These are phyloP conservation scores for Tricholoma bakamatsutake DNA, from an alignment of 768 basidiomycete species.

Conservation along the genomic window DNA sequence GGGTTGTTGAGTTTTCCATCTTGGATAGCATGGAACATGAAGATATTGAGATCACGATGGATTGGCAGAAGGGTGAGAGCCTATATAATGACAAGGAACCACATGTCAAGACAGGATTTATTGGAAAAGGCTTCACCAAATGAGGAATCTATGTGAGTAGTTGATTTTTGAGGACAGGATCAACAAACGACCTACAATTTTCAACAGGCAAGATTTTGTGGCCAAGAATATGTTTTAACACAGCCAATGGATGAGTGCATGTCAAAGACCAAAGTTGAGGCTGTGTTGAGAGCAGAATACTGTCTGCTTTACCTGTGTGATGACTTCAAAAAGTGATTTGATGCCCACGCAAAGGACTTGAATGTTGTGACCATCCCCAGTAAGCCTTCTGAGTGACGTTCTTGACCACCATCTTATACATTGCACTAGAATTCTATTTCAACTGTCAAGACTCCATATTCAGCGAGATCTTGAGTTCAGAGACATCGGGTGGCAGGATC, in stretches of 20 bases:
- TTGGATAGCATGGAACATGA: background rate
- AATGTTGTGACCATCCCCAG: slow-evolving; percentile 2
- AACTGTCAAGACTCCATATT: slow-evolving; percentile 15
- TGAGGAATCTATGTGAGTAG: slow-evolving; percentile 18
- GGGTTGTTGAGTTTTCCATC: background rate
- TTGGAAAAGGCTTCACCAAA: slow-evolving; percentile 17
- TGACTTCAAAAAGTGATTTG: too few relatives aligned
- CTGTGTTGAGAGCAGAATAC: too few relatives aligned
- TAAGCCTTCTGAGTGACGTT: slow-evolving; percentile 4
- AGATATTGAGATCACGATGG: slow-evolving; percentile 1
- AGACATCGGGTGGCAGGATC: slow-evolving; percentile 1
- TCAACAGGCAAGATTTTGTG: too few relatives aligned
- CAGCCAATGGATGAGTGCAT: too few relatives aligned
- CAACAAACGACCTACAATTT: background rate
- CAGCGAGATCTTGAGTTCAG: background rate
- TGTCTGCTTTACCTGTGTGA: slow-evolving; percentile 12
- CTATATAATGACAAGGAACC: background rate
- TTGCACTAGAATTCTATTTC: slow-evolving; percentile 27
- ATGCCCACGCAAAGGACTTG: too few relatives aligned
- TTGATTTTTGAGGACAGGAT: background rate
- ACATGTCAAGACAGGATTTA: slow-evolving; percentile 8
- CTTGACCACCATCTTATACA: too few relatives aligned
- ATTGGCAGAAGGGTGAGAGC: slow-evolving; percentile 1
- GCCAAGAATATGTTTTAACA: too few relatives aligned
- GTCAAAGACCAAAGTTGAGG: too few relatives aligned